Percentiles rank a stretch among this genome's conserved stretches.
Evolutionary conservation across 495 filamentous ascomycete genomes (phyloP).

Genomic region (Penicillium steckii): DNA sequence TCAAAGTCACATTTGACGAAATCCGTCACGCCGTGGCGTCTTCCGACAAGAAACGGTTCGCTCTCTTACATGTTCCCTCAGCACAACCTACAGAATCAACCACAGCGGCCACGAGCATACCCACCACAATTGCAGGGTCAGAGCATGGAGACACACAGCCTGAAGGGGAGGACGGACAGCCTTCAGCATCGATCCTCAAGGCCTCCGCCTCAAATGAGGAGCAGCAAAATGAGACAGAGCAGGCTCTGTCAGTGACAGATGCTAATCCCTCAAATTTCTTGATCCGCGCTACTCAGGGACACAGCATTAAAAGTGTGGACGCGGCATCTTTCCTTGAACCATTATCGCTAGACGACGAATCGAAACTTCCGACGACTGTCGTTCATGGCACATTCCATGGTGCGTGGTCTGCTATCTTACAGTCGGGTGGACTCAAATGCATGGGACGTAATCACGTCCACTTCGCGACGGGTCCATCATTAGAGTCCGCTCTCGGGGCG

Average conservation of each 20-base stretch:
- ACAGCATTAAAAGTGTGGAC: slow-evolving; percentile 63
- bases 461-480: slow-evolving; percentile 68
- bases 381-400: slow-evolving; percentile 87
- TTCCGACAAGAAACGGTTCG: slow-evolving; percentile 92
- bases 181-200: slow-evolving; percentile 8
- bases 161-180: slow-evolving; percentile 6
- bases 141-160: slow-evolving; percentile 14
- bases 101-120: slow-evolving; percentile 11
- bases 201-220: slow-evolving; percentile 22
- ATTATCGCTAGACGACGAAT: slow-evolving; percentile 47
- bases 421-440: slow-evolving; percentile 67
- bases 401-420: slow-evolving; percentile 70
- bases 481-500: slow-evolving; percentile 28
- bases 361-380: slow-evolving; percentile 59
- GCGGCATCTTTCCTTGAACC: slow-evolving; percentile 65
- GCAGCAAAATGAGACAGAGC: slow-evolving; percentile 26
- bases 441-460: slow-evolving; percentile 89
- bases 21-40: slow-evolving; percentile 65
- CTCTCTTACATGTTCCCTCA: slow-evolving; percentile 49
- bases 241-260: slow-evolving; percentile 31
- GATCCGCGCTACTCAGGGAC: slow-evolving; percentile 94
- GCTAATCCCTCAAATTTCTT: slow-evolving; percentile 65
- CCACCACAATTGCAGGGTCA: slow-evolving; percentile 6
- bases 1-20: slow-evolving; percentile 71
- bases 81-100: slow-evolving; percentile 18